These are phyloP conservation scores for Pichia cephalocereana DNA, from an alignment of 805 yeast genomes.

Conservation along the genomic window DNA sequence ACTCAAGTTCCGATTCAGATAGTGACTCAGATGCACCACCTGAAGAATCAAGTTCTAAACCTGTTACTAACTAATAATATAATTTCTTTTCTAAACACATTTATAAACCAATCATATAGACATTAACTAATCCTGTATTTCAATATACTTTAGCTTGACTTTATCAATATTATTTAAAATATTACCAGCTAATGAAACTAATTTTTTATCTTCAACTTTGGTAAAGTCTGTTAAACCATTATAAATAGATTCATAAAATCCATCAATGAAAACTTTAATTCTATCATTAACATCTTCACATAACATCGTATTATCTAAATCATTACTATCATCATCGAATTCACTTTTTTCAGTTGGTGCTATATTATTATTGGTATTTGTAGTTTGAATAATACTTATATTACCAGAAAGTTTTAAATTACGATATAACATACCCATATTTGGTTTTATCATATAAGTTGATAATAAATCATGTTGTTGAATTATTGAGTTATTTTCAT, in stretches of 20 bases:
- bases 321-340: background rate
- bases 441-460: slow-evolving; percentile 44
- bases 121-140: slow-evolving; percentile 8
- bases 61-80: background rate
- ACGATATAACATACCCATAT: slow-evolving; percentile 30
- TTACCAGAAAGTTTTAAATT: slow-evolving; percentile 48
- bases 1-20: slow-evolving; percentile 5
- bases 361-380: too few species aligned
- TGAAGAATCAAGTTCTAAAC: slow-evolving; percentile 17
- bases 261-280: slow-evolving; percentile 41
- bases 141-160: slow-evolving; percentile 14
- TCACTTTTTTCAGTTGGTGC: background rate
- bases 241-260: slow-evolving; percentile 39
- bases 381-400: slow-evolving; percentile 7
- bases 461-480: slow-evolving; percentile 39
- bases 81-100: background rate
- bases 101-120: background rate
- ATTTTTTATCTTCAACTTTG: slow-evolving; percentile 40
- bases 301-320: slow-evolving; percentile 10
- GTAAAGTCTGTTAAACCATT: slow-evolving; percentile 42
- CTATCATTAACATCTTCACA: slow-evolving; percentile 59
- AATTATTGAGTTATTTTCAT: background rate
- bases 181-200: slow-evolving; percentile 11
- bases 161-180: slow-evolving; percentile 11
- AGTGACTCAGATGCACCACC: slow-evolving; percentile 15